Percentiles rank a stretch among this genome's conserved stretches.
phyloP scores from a whole-genome alignment of 805 yeast species.

The Myxozyma vanderwaltii region DNA sequence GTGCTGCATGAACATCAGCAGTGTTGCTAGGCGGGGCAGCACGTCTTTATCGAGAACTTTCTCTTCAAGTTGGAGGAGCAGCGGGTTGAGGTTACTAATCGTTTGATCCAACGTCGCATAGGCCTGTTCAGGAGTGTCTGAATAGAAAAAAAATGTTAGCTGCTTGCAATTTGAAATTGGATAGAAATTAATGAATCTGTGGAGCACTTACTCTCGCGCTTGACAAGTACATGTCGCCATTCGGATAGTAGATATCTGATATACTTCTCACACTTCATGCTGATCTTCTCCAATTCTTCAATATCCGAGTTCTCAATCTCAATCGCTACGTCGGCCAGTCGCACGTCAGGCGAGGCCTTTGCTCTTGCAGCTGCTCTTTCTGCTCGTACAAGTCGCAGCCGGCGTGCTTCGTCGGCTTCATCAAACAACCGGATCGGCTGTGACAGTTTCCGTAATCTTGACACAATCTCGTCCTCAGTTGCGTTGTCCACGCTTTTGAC shows the following conservation, averaged over 20 bases:
- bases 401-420: slow-evolving; percentile 34
- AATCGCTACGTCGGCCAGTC: slow-evolving; percentile 38
- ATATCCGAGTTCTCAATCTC: slow-evolving; percentile 43
- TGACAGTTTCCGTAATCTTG: slow-evolving; percentile 36
- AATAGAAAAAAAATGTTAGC: neutral
- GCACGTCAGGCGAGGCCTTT: slow-evolving; percentile 34
- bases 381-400: slow-evolving; percentile 32
- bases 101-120: slow-evolving; percentile 49
- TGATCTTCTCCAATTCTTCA: slow-evolving; percentile 42
- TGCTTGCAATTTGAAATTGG: neutral
- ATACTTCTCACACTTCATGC: slow-evolving; percentile 51
- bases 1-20: slow-evolving; percentile 61
- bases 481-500: neutral
- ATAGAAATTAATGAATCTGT: neutral
- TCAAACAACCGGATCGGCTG: slow-evolving; percentile 37
- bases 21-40: slow-evolving; percentile 59
- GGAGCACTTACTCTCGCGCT: slow-evolving; percentile 40
- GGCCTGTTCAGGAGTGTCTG: slow-evolving; percentile 34
- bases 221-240: slow-evolving; percentile 48
- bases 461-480: slow-evolving; percentile 39
- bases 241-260: slow-evolving; percentile 49
- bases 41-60: slow-evolving; percentile 46
- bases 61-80: slow-evolving; percentile 57
- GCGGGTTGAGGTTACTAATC: slow-evolving; percentile 52
- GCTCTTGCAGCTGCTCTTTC: slow-evolving; percentile 32